These are phyloP conservation scores for Hypocrella siamensis DNA, from an alignment of 2,329 filamentous ascomycete genomes.

Conservation along the genomic window DNA sequence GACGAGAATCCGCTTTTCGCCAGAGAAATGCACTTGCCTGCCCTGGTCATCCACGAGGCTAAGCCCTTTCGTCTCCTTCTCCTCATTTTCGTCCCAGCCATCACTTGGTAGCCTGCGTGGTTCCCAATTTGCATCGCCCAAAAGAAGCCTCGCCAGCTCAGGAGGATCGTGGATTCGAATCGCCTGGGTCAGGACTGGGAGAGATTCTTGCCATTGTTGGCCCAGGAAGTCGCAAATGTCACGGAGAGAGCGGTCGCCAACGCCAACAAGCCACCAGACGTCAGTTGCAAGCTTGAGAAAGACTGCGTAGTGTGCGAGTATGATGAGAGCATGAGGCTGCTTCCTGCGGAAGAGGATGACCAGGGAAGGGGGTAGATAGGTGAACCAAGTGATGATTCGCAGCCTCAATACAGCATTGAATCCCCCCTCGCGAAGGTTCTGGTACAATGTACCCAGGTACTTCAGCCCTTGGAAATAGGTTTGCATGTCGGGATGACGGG, in stretches of 20 bases:
- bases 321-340: constrained; percentile 30
- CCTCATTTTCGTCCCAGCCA: background rate
- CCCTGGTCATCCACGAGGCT: constrained; percentile 5
- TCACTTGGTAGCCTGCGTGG: constrained; percentile 1
- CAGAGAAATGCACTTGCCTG: background rate
- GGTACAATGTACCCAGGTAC: constrained; percentile 35
- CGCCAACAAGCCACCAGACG: constrained; percentile 35
- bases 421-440: constrained; percentile 25
- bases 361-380: constrained; percentile 29
- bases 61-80: constrained; percentile 1
- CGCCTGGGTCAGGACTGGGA: constrained; percentile 19
- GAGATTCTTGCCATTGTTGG: constrained; percentile 16
- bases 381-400: constrained; percentile 37
- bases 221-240: constrained; percentile 26
- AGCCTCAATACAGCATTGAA: constrained; percentile 28
- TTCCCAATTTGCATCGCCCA: constrained; percentile 27
- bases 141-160: constrained; percentile 24
- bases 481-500: constrained; percentile 21
- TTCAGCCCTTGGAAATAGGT: constrained; percentile 30
- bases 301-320: constrained; percentile 35
- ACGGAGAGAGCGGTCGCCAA: constrained; percentile 28
- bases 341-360: constrained; percentile 24
- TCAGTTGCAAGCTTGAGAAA: constrained; percentile 28
- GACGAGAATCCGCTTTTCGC: background rate
- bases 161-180: constrained; percentile 14